Base-by-base conservation (phyloP, 192 early-diverging fungal genomes). In the Podila minutissima region DNA sequence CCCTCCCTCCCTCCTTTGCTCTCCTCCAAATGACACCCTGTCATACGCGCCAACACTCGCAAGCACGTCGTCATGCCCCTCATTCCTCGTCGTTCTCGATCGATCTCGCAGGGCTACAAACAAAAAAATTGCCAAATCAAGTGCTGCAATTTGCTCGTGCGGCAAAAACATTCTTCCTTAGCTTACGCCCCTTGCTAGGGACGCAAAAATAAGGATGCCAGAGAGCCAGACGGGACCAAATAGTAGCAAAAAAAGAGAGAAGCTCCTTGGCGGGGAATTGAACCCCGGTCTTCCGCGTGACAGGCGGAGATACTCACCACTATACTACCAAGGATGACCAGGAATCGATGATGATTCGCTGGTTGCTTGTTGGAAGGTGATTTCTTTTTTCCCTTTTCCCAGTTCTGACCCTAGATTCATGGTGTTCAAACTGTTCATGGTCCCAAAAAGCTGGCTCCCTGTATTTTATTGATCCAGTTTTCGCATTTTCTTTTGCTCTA, bases 291-390 rank as follows among this genome's bases (percentile, higher is more conserved):
- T 71, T 71, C 69, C 69, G 69, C 69, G 69, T 71, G 69, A 71
- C 69, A 71, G 69, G 69, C 69, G 69, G 69, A 71, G 70, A 72
- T 72, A 72, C 70, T 72, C 48, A 71, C 69, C 69, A 71, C 69
- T 71, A 71, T 71, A 71, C 69, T 71, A 71, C 69, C 69, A 71
- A 41, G 61, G 69, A 71, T 37, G 8, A 22, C 33, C 3, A 7
- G 1, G 38, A 41, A 41, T 2, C 38, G 7, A 41, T 41, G 0
- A 41, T 12, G 7, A 41, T 10, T 41, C 38, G 38, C 0, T 41
- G 38, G 20, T 32, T 37, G 35, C 62, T 62, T 63, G 22, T 13
- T 63, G 35, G 4, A 17, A 15, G 0, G 15, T 2, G 15, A 46
- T 46, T 46, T 46, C 15, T 15, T 46, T 46, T 41, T 15, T 46